Conservation (phyloP, 2,329 filamentous ascomycete species). For the Westerdykella sp. region DNA sequence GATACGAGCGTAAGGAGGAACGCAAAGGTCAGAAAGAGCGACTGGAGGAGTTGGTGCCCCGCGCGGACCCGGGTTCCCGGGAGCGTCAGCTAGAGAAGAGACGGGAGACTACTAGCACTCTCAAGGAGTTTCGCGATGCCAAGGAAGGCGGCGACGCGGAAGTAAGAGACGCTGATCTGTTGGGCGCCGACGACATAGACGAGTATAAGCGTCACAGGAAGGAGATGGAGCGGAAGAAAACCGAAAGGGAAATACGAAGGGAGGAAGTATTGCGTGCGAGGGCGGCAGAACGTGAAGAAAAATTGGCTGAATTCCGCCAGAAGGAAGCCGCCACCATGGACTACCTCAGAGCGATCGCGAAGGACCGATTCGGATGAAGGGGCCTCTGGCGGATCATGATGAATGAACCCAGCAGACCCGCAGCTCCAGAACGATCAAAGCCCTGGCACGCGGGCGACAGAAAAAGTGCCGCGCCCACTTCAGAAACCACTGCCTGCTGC, state of each 20-base stretch:
- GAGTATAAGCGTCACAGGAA: conserved; percentile 60
- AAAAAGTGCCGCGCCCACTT: too few relatives aligned
- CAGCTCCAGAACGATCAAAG: too few relatives aligned
- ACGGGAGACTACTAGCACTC: conserved; percentile 62
- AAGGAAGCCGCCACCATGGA: conserved; percentile 82
- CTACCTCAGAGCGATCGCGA: conserved; percentile 72
- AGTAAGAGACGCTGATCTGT: conserved; percentile 66
- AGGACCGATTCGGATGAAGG: conserved; percentile 53
- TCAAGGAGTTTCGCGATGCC: conserved; percentile 64
- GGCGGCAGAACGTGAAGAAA: conserved; percentile 73
- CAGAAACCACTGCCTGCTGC: too few relatives aligned
- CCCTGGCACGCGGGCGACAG: too few relatives aligned
- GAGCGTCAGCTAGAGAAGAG: conserved; percentile 86
- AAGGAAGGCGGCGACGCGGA: conserved; percentile 60
- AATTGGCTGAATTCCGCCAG: conserved; percentile 59
- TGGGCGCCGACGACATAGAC: conserved; percentile 66
- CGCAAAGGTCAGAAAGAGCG: conserved; percentile 62
- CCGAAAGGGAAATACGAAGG: conserved; percentile 71
- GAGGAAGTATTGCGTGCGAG: conserved; percentile 74
- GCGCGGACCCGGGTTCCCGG: conserved; percentile 73
- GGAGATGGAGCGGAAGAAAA: conserved; percentile 65
- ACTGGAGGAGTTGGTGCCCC: conserved; percentile 74
- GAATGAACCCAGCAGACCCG: not conserved
- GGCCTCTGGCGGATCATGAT: not conserved
- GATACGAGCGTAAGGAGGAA: conserved; percentile 58